Percentiles rank a stretch among this genome's conserved stretches.
Conservation (phyloP, 441 rosid species). For the Gossypium schwendimanii region DNA sequence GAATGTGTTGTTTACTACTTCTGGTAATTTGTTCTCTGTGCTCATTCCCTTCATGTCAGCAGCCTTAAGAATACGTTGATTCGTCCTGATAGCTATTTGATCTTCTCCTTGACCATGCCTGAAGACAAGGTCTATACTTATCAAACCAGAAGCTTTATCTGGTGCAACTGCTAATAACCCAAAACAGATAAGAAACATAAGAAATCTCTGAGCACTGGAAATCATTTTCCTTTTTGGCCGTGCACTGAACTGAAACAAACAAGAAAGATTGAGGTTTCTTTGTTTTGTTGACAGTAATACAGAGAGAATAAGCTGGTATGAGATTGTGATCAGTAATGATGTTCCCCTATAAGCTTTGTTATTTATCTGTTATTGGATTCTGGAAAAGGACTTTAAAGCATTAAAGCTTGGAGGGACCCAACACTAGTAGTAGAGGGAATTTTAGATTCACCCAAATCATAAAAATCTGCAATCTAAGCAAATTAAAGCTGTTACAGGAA, state of each 20-base stretch:
- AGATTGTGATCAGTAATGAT: conserved; percentile 29
- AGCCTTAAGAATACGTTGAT: conserved; percentile 36
- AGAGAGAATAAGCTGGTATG: conserved; percentile 32
- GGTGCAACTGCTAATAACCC: conserved; percentile 42
- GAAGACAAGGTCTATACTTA: conserved; percentile 25
- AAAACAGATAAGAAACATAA: conserved; percentile 49
- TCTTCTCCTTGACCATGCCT: conserved; percentile 28
- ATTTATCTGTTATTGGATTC: conserved; percentile 54
- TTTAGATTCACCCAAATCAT: conserved; percentile 45
- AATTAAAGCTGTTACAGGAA: conserved; percentile 54
- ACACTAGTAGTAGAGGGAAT: conserved; percentile 21
- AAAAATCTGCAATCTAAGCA: conserved; percentile 43
- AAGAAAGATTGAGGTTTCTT: conserved; percentile 29
- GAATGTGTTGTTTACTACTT: conserved; percentile 23
- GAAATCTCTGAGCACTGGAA: conserved; percentile 32
- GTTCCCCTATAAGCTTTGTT: conserved; percentile 45
- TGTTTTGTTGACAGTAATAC: conserved; percentile 30
- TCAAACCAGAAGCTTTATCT: conserved; percentile 34
- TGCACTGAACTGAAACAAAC: not conserved
- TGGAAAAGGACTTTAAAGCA: conserved; percentile 50
- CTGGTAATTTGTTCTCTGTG: conserved; percentile 27
- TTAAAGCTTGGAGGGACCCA: conserved; percentile 52
- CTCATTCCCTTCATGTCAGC: conserved; percentile 27
- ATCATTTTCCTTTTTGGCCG: conserved; percentile 32
- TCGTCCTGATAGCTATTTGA: conserved; percentile 18